Evolutionary conservation across 2,329 filamentous ascomycete genomes (phyloP).

Genomic region (Pseudopyrenochaeta lycopersici): DNA sequence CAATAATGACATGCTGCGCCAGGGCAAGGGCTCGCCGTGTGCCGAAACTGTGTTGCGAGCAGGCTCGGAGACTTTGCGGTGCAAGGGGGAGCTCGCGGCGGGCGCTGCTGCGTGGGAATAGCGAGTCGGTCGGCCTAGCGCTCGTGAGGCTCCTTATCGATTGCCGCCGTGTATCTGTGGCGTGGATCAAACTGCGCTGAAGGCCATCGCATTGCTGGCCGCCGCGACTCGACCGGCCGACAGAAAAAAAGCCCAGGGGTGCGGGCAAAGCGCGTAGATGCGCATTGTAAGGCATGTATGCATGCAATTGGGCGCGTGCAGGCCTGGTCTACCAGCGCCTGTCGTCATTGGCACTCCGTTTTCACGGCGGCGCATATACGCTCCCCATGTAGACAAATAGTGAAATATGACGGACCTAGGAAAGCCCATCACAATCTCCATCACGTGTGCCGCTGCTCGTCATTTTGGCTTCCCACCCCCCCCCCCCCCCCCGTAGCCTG

Average conservation of each 20-base stretch:
- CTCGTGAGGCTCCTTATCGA: slow-evolving; percentile 30
- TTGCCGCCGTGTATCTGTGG: slow-evolving; percentile 21
- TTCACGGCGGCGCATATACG: slow-evolving; percentile 22
- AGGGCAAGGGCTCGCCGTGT: slow-evolving; percentile 7
- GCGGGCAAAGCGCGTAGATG: slow-evolving; percentile 21
- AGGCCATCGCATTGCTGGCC: slow-evolving; percentile 6
- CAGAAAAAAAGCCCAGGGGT: too few species aligned
- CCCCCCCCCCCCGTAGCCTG: not conserved
- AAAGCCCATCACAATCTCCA: slow-evolving; percentile 18
- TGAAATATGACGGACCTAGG: slow-evolving; percentile 1
- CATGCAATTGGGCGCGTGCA: slow-evolving; percentile 26
- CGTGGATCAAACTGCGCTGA: slow-evolving; percentile 19
- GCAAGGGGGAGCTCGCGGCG: too few species aligned
- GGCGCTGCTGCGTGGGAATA: not conserved
- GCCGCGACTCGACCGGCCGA: too few species aligned
- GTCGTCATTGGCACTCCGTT: slow-evolving; percentile 24
- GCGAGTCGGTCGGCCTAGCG: slow-evolving; percentile 8
- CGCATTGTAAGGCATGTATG: slow-evolving; percentile 22
- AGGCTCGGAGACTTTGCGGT: too few species aligned
- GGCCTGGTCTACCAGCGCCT: slow-evolving; percentile 22
- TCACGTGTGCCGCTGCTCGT: slow-evolving; percentile 28
- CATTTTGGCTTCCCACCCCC: not conserved
- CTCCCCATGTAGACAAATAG: slow-evolving; percentile 15
- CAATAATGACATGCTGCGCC: slow-evolving; percentile 19
- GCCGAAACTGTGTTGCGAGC: too few species aligned